These are phyloP conservation scores for Exophiala oligosperma DNA, from an alignment of 2,329 filamentous ascomycete species.

Conservation along the genomic window DNA sequence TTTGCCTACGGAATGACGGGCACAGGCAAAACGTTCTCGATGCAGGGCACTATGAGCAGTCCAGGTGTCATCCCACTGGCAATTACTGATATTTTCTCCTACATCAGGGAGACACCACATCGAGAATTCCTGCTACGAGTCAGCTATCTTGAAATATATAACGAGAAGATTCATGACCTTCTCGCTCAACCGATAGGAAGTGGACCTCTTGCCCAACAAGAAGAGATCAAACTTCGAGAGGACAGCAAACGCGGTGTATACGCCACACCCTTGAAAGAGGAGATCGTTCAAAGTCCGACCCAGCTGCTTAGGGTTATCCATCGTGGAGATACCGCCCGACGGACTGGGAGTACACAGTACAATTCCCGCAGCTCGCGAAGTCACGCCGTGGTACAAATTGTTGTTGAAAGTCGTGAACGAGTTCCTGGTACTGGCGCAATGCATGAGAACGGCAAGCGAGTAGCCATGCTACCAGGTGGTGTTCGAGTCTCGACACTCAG, in stretches of 20 bases:
- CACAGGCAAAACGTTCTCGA: slow-evolving; percentile 98
- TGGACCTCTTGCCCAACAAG: slow-evolving; percentile 57
- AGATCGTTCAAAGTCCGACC: slow-evolving; percentile 97
- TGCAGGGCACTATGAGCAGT: slow-evolving; percentile 95
- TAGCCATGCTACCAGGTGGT: slow-evolving; percentile 74
- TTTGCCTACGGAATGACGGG: slow-evolving; percentile 97
- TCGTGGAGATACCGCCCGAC: slow-evolving; percentile 83
- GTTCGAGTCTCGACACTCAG: slow-evolving; percentile 94
- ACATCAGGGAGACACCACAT: slow-evolving; percentile 93
- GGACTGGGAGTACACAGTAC: slow-evolving; percentile 94
- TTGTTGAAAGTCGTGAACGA: slow-evolving; percentile 93
- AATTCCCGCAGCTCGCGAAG: slow-evolving; percentile 95
- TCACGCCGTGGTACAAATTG: slow-evolving; percentile 97
- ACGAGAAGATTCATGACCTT: slow-evolving; percentile 94
- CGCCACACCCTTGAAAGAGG: slow-evolving; percentile 92
- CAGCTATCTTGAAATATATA: slow-evolving; percentile 98
- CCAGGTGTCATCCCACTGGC: slow-evolving; percentile 95
- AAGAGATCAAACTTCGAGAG: slow-evolving; percentile 96
- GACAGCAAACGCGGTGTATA: slow-evolving; percentile 96
- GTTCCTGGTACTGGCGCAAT: slow-evolving; percentile 56
- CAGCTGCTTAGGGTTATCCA: slow-evolving; percentile 94
- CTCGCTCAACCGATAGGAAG: slow-evolving; percentile 71
- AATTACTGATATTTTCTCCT: slow-evolving; percentile 98
- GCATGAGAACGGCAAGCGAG: slow-evolving; percentile 62
- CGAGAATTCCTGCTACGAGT: slow-evolving; percentile 92